Percentiles rank a stretch among this genome's conserved stretches.
These are phyloP conservation scores for Diatrype stigma DNA, from an alignment of 2,329 filamentous ascomycete genomes.

Conservation along the genomic window DNA sequence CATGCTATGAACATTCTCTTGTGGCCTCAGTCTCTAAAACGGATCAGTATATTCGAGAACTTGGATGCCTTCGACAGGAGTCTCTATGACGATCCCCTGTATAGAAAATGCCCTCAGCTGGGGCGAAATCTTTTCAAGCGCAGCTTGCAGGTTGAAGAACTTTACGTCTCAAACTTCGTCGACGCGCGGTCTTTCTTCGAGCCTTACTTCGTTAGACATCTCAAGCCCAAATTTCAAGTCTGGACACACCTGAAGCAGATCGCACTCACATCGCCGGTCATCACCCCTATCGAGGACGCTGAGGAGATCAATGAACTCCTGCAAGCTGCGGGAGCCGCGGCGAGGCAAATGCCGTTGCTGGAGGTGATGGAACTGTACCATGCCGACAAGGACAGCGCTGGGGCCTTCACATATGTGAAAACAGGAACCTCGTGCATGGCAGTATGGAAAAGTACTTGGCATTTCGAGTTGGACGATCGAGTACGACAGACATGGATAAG, in stretches of 20 bases:
- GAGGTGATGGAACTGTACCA: constrained; percentile 23
- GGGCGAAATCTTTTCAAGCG: constrained; percentile 9
- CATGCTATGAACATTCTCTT: constrained; percentile 8
- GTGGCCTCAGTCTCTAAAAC: constrained; percentile 7
- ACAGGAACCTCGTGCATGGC: constrained; percentile 5
- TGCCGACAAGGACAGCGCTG: constrained; percentile 17
- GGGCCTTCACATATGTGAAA: constrained; percentile 22
- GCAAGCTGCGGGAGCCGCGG: constrained; percentile 14
- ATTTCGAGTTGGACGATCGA: constrained; percentile 2
- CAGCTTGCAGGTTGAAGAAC: constrained; percentile 13
- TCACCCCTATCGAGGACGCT: constrained; percentile 11
- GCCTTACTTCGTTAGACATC: constrained; percentile 5
- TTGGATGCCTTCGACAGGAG: constrained; percentile 7
- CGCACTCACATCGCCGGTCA: constrained; percentile 19
- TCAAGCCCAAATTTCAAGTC: constrained; percentile 4
- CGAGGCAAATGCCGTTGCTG: constrained; percentile 22
- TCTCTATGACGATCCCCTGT: neutral
- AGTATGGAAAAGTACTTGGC: constrained; percentile 14
- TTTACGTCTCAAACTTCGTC: constrained; percentile 12
- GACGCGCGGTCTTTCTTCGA: constrained; percentile 19
- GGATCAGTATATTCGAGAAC: constrained; percentile 10
- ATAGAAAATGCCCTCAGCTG: constrained; percentile 7
- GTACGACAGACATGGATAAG: constrained; percentile 10
- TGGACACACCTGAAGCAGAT: constrained; percentile 21
- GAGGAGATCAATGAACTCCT: constrained; percentile 20